Evolutionary conservation across 2,329 filamentous ascomycete species (phyloP), one percentile per base, ranked within the genome.

Genomic region (Sporothrix variecibatus): DNA sequence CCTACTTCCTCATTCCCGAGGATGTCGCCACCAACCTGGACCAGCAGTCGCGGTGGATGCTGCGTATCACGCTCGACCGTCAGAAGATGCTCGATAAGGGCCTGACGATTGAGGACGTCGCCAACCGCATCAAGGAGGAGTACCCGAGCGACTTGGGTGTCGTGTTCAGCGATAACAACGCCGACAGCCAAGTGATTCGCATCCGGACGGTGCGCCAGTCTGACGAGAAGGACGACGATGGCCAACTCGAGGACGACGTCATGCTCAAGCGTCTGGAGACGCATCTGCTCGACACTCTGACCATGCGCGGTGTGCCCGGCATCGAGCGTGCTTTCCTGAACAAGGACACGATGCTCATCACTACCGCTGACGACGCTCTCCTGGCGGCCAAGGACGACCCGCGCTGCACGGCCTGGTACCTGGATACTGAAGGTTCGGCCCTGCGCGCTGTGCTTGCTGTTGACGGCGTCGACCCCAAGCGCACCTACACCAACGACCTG

Each of bases 161-260:
- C 77, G 95, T 99, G 75, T 97, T 97, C 87, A 97, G 94, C 83
- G 96, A 99, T 83, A 96, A 98, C 86, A 99, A 99, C 82, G 95
- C 95, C 11, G 95, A 98, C 77, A 91, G 97, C 81, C 94, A 97
- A 82, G 92, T 98, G 64, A 94, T 99, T 78, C 96, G 96, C 81
- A 92, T 98, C 77, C 93, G 96, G 77, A 92, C 95, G 79, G 90
- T 97, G 76, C 85, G 87, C 43, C 86, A 90, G 76, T 88, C 89
- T 68, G 91, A 92, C 68, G 90, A 91, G 64, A 92, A 94, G 80
- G 92, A 93, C 15, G 93, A 95, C 11, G 91, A 92, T 51, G 82
- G 83, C 12, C 85, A 86, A 31, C 85, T 85, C 76, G 93, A 97
- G 79, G 94, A 98, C 76, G 95, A 98, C 81, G 92, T 93, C 74